Conservation (phyloP, 169 alveolate species). For the Babesia ovata region DNA sequence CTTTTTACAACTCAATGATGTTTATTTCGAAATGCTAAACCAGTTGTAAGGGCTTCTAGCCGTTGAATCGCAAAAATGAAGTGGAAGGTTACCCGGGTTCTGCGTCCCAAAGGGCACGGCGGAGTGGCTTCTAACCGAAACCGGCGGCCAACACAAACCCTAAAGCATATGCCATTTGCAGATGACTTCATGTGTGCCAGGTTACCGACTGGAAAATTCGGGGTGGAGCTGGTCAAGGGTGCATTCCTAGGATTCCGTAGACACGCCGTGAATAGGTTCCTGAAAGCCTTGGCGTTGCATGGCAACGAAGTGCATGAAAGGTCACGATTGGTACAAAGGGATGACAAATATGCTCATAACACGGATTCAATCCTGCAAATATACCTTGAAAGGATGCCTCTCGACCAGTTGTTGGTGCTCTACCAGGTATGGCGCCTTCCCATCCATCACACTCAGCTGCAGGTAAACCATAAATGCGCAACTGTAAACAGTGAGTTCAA, state of each 20-base stretch:
- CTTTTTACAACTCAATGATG: too few relatives aligned
- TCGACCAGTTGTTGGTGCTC: slow-evolving; percentile 38
- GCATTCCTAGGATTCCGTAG: slow-evolving; percentile 52
- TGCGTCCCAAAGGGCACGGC: slow-evolving; percentile 14
- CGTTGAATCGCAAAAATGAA: slow-evolving; percentile 10
- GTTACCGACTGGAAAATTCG: slow-evolving; percentile 13
- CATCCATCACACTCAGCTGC: neutral
- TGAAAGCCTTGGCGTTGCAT: slow-evolving; percentile 16
- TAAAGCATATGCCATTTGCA: slow-evolving; percentile 17
- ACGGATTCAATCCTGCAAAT: slow-evolving; percentile 24
- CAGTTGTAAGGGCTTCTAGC: too few relatives aligned
- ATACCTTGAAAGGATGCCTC: slow-evolving; percentile 32
- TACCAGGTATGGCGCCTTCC: slow-evolving; percentile 33
- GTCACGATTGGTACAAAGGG: slow-evolving; percentile 13
- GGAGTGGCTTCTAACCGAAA: neutral
- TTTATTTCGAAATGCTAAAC: too few relatives aligned
- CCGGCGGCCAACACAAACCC: neutral
- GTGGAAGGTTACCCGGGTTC: neutral
- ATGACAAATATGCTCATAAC: neutral
- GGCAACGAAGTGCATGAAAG: slow-evolving; percentile 18
- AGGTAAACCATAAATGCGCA: slow-evolving; percentile 23
- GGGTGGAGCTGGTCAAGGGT: slow-evolving; percentile 29
- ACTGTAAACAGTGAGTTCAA: slow-evolving; percentile 12
- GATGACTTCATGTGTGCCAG: slow-evolving; percentile 20
- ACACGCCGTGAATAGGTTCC: slow-evolving; percentile 25